Evolutionary conservation across 1,284 basidiomycete species (phyloP).

Genomic region (Ustilago cynodontis): DNA sequence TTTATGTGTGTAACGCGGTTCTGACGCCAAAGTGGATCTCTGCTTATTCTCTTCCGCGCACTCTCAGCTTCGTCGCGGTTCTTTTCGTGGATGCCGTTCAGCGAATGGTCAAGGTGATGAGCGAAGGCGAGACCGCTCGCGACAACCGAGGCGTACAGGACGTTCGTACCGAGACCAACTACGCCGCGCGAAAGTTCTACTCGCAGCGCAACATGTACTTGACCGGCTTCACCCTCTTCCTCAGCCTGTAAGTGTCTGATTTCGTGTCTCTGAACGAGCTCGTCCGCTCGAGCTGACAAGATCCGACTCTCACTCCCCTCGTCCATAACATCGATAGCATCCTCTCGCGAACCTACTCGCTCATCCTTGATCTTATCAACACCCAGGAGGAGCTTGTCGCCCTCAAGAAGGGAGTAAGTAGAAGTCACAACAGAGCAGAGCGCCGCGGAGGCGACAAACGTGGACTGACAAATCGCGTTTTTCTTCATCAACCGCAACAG

Average conservation of each 20-base stretch:
- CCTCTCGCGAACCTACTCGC: conserved; percentile 90
- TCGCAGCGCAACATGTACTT: conserved; percentile 81
- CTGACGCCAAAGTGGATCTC: background rate
- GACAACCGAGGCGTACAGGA: conserved; percentile 76
- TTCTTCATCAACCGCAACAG: background rate
- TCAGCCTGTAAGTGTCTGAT: conserved; percentile 70
- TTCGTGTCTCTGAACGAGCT: background rate
- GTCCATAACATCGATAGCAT: conserved; percentile 70
- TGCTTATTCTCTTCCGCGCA: background rate
- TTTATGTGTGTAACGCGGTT: background rate
- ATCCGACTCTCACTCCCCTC: background rate
- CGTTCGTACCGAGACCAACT: conserved; percentile 82
- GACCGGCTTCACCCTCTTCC: conserved; percentile 84
- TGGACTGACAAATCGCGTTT: too few species aligned
- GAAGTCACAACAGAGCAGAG: background rate
- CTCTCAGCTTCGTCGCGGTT: conserved; percentile 82
- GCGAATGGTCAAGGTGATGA: conserved; percentile 87
- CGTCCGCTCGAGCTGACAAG: background rate
- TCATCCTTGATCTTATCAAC: conserved; percentile 89
- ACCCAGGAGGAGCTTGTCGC: conserved; percentile 87
- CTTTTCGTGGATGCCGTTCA: conserved; percentile 88
- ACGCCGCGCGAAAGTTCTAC: conserved; percentile 90
- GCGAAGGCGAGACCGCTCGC: conserved; percentile 81
- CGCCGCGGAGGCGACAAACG: too few species aligned
- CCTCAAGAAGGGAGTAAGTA: conserved; percentile 78